Conservation (phyloP, 768 basidiomycete species). For the Collybia sp. region DNA sequence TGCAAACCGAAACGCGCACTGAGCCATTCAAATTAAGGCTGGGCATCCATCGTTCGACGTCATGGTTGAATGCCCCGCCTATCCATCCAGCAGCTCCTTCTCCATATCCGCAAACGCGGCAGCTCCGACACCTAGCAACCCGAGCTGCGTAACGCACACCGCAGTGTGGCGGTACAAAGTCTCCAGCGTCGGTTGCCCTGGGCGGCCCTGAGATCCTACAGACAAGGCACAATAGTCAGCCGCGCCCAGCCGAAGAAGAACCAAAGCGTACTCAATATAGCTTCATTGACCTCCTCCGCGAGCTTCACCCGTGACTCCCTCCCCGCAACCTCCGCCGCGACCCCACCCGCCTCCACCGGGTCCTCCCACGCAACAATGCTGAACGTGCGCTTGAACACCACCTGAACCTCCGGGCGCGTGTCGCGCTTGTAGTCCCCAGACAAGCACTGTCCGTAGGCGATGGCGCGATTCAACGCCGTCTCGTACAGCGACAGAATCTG, state of each 20-base stretch:
- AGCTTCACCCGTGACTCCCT: slow-evolving; percentile 60
- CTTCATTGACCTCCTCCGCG: slow-evolving; percentile 76
- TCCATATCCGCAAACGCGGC: slow-evolving; percentile 82
- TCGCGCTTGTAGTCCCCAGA: slow-evolving; percentile 66
- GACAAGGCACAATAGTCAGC: slow-evolving; percentile 2
- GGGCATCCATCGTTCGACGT: too few relatives aligned
- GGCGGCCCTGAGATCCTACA: slow-evolving; percentile 75
- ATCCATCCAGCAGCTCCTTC: slow-evolving; percentile 63
- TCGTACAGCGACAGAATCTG: slow-evolving; percentile 37
- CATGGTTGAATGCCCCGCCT: too few relatives aligned
- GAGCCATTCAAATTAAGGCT: too few relatives aligned
- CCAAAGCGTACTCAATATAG: slow-evolving; percentile 64
- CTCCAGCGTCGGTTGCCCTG: slow-evolving; percentile 68
- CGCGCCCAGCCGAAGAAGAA: background rate
- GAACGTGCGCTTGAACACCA: slow-evolving; percentile 69
- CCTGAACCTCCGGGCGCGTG: slow-evolving; percentile 55
- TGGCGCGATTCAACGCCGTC: slow-evolving; percentile 56
- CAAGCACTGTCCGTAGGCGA: slow-evolving; percentile 70
- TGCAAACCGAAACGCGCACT: too few relatives aligned
- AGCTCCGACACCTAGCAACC: slow-evolving; percentile 62
- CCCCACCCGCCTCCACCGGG: slow-evolving; percentile 62
- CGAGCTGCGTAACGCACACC: slow-evolving; percentile 67
- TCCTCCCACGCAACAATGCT: slow-evolving; percentile 78
- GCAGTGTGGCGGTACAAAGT: slow-evolving; percentile 72
- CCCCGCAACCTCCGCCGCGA: slow-evolving; percentile 64